These are phyloP conservation scores for Phytopythium mirpurense DNA, from an alignment of 352 stramenopile species.

Conservation along the genomic window DNA sequence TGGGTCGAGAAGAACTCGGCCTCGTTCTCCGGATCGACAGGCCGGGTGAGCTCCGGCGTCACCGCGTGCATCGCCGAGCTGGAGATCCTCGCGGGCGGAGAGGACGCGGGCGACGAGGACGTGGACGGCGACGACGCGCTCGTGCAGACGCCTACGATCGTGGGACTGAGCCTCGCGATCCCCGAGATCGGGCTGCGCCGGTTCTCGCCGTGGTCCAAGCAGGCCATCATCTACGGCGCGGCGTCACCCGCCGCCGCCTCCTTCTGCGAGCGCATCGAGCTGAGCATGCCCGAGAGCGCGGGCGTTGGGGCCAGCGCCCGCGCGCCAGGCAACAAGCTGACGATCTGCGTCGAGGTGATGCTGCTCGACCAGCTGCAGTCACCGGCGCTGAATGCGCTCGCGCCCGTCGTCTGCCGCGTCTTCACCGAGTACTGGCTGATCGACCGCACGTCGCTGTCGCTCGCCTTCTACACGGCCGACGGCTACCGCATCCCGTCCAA, in stretches of 20 bases:
- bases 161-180: conserved; percentile 69
- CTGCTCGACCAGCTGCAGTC: conserved; percentile 44
- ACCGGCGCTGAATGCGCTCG: conserved; percentile 36
- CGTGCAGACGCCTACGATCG: conserved; percentile 45
- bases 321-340: conserved; percentile 43
- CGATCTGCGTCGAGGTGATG: conserved; percentile 54
- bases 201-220: conserved; percentile 50
- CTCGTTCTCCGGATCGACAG: conserved; percentile 56
- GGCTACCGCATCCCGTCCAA: conserved; percentile 55
- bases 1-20: conserved; percentile 63
- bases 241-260: conserved; percentile 9
- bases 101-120: conserved; percentile 18
- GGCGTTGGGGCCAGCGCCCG: conserved; percentile 12
- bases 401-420: conserved; percentile 58
- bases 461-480: conserved; percentile 63
- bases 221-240: conserved; percentile 68
- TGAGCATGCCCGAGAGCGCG: conserved; percentile 38
- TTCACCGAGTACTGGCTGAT: conserved; percentile 86
- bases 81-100: conserved; percentile 54
- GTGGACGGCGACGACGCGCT: not conserved
- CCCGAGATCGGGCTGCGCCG: conserved; percentile 48
- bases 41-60: conserved; percentile 49
- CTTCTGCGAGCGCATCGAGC: conserved; percentile 62
- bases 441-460: conserved; percentile 65
- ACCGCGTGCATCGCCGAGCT: conserved; percentile 57